Evolutionary conservation across 495 filamentous ascomycete species (phyloP).

Genomic region (Aspergillus coremiiformis): DNA sequence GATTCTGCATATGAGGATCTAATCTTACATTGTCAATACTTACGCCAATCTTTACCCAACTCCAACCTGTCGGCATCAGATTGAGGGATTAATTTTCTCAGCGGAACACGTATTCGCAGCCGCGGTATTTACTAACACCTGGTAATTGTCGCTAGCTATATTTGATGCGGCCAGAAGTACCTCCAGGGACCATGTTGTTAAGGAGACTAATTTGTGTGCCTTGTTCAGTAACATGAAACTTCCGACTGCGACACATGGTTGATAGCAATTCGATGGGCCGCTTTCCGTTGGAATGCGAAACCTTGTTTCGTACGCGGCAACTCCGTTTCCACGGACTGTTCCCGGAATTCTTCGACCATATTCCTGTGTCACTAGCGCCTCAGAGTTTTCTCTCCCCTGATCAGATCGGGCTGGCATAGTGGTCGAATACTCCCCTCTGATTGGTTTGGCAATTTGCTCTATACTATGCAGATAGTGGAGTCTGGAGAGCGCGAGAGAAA

Average conservation of each 20-base stretch:
- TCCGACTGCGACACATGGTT: not conserved
- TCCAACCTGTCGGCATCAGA: no score
- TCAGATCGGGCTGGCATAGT: not conserved
- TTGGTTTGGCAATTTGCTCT: not conserved
- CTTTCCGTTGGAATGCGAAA: conserved; percentile 14
- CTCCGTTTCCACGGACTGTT: conserved; percentile 1
- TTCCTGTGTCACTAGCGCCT: conserved; percentile 2
- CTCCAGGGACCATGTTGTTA: not conserved
- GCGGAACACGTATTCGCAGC: not conserved
- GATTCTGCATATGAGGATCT: not conserved
- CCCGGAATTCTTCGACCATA: conserved; percentile 1
- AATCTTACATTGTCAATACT: not conserved
- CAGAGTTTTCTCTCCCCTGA: conserved; percentile 4
- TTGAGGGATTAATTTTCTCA: not conserved
- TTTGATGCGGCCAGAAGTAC: no score
- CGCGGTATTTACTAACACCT: not conserved
- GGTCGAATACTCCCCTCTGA: not conserved
- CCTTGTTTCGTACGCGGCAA: not conserved
- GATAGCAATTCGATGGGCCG: not conserved
- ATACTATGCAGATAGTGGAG: not conserved
- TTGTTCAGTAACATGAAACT: not conserved
- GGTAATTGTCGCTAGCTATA: not conserved
- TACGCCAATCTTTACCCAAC: not conserved
- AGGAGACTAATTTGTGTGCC: not conserved
- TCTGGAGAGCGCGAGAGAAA: not conserved